Base-by-base conservation (phyloP, 768 basidiomycete genomes). In the Tricholoma bakamatsutake region DNA sequence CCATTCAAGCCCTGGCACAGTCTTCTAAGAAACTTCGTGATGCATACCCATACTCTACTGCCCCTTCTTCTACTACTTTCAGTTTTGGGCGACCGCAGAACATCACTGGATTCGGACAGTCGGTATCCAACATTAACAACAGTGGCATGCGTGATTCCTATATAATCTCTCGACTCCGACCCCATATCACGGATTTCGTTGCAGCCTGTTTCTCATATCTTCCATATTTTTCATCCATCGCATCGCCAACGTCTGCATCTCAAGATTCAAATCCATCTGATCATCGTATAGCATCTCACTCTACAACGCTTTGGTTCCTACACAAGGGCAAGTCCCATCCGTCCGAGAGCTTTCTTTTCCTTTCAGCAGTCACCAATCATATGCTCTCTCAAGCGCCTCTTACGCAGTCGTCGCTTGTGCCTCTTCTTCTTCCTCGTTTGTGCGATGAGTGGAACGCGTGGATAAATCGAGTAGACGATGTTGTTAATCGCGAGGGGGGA, bases 121-220 rank as follows among this genome's bases (percentile, higher is more conserved):
- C 54, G 21, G 31, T 18, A 31, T 53, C 56, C 21, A 53, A 27
- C 11, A 30, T 65, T 39, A 68, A 69, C n/a, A 73, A 73, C 52
- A 69, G 78, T 48, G 81, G 81, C 35, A 93, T 92, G 88, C 84
- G 91, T 57, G 86, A 90, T 55, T 82, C 85, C 5, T 93, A 93
- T 67, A 78, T 93, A 60, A 70, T 83, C 37, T 88, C 85, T 15
- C 80, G 91, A 53, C 74, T 93, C 15, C 81, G 85, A 48, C 85
- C 87, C 13, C 84, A 87, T 68, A 82, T 92, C 50, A 72, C 77
- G 51, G 90, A 92, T 51, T 93, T 90, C 61, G 83, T 86, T 30
- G 80, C 90, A 2, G 81, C 85, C 30, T 88, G 82, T 67, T 78
- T 84, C 67, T 87, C 91, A 5, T 93, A 93, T 66, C 81, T 93